Percentiles rank a stretch among this genome's conserved stretches.
These are phyloP conservation scores for Saccharomycopsis fibuligera DNA, from an alignment of 805 yeast genomes.

Conservation along the genomic window DNA sequence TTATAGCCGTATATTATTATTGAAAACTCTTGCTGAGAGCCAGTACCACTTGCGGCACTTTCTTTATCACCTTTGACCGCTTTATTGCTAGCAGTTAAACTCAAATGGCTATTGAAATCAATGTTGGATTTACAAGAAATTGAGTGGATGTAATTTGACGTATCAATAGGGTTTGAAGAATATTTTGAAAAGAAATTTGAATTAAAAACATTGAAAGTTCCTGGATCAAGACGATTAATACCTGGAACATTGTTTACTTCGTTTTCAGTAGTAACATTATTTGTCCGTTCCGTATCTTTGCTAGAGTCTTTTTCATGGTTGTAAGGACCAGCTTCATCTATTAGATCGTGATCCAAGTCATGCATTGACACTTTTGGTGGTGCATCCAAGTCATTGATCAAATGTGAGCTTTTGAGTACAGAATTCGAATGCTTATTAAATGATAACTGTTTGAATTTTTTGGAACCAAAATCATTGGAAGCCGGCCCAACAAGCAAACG, in stretches of 20 bases:
- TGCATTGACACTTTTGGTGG: conserved; percentile 16
- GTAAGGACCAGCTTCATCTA: conserved; percentile 1
- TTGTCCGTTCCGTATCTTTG: background rate
- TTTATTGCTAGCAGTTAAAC: background rate
- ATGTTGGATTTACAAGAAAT: background rate
- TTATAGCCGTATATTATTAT: conserved; percentile 88
- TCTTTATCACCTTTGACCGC: background rate
- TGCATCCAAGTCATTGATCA: conserved; percentile 15
- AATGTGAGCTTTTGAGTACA: conserved; percentile 8
- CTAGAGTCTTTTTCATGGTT: background rate
- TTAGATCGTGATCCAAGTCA: conserved; percentile 5
- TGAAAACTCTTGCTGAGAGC: conserved; percentile 44
- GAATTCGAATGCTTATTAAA: conserved; percentile 3
- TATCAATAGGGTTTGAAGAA: conserved; percentile 3
- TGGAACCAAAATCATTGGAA: conserved; percentile 16
- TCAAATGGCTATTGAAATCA: conserved; percentile 1
- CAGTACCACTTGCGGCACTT: background rate
- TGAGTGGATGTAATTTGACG: background rate
- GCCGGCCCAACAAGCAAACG: conserved; percentile 16
- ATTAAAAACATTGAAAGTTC: conserved; percentile 17
- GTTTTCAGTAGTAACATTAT: background rate
- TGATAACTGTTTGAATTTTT: conserved; percentile 17
- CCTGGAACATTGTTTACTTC: no score
- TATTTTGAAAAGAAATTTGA: conserved; percentile 9
- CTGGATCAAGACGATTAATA: conserved; percentile 5